Evolutionary conservation across 192 early-diverging fungal genomes (phyloP).

Genomic region (Entomortierella chlamydospora): DNA sequence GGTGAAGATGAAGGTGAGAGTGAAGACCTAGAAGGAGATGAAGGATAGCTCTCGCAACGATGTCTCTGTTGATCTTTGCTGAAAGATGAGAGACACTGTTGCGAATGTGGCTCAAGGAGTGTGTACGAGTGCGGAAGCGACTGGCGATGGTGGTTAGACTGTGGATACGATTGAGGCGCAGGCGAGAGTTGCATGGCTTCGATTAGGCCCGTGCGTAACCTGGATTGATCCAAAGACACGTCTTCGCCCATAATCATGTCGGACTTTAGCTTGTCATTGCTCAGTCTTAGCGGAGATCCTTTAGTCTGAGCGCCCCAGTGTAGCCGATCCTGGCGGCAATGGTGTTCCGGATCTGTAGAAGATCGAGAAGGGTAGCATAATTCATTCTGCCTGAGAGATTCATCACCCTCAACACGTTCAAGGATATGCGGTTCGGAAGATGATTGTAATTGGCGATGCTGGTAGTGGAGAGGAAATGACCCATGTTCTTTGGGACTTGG

Average conservation of each 20-base stretch:
- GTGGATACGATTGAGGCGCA: slow-evolving; percentile 5
- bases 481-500: slow-evolving; percentile 25
- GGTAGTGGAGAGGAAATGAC: slow-evolving; percentile 7
- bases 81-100: slow-evolving; percentile 4
- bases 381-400: not conserved
- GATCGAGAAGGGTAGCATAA: not conserved
- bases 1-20: slow-evolving; percentile 35
- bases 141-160: not conserved
- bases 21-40: slow-evolving; percentile 30
- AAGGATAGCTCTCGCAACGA: slow-evolving; percentile 31
- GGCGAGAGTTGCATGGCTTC: not conserved
- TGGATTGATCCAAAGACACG: not conserved
- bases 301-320: slow-evolving; percentile 7
- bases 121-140: not conserved
- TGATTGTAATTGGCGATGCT: slow-evolving; percentile 4
- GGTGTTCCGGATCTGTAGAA: not conserved
- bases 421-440: not conserved
- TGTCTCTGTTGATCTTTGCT: slow-evolving; percentile 5
- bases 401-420: not conserved
- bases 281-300: slow-evolving; percentile 7
- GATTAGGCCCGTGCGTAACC: not conserved
- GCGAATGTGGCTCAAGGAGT: not conserved
- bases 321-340: not conserved
- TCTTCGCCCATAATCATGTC: slow-evolving; percentile 22
- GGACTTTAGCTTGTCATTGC: not conserved